Evolutionary conservation across 73 alveolate species (phyloP), one percentile per base, ranked within the genome.

Genomic region (Tetrahymena malaccensis): DNA sequence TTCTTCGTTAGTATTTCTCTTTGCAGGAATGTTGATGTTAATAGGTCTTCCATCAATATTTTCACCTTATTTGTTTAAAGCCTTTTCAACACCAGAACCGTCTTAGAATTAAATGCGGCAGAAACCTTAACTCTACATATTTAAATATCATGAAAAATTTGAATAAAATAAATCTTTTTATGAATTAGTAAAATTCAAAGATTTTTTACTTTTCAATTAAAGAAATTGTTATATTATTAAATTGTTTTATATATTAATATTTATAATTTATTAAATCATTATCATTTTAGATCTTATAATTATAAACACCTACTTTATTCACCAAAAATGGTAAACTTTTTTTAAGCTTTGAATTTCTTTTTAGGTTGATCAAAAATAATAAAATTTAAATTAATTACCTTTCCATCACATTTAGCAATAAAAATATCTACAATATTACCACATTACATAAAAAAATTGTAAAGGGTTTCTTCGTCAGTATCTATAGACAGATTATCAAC

Each of bases 321-420:
- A 35, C 43, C 6, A n/a, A n/a, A n/a, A n/a, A n/a, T n/a, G n/a
- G n/a, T n/a, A n/a, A n/a, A n/a, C n/a, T n/a, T n/a, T n/a, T n/a
- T n/a, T n/a, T n/a, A n/a, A n/a, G n/a, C n/a, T n/a, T n/a, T n/a
- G n/a, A n/a, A n/a, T n/a, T n/a, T n/a, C n/a, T n/a, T n/a, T n/a
- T n/a, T n/a, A n/a, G n/a, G n/a, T n/a, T n/a, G n/a, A n/a, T n/a
- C n/a, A n/a, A n/a, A n/a, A n/a, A n/a, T n/a, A n/a, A n/a, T n/a
- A n/a, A n/a, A n/a, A n/a, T n/a, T n/a, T n/a, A n/a, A n/a, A n/a
- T 10, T 50, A 50, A 3, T 33, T 94, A 94, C 96, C 96, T 97
- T 98, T 98, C 99, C 99, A 43, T 98, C 99, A 93, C 97, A 98
- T 96, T 96, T 93, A 19, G 99, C 99, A 37, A 98, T 95, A 96